These are phyloP conservation scores for Sporormia fimetaria DNA, from an alignment of 495 filamentous ascomycete species.

Conservation along the genomic window DNA sequence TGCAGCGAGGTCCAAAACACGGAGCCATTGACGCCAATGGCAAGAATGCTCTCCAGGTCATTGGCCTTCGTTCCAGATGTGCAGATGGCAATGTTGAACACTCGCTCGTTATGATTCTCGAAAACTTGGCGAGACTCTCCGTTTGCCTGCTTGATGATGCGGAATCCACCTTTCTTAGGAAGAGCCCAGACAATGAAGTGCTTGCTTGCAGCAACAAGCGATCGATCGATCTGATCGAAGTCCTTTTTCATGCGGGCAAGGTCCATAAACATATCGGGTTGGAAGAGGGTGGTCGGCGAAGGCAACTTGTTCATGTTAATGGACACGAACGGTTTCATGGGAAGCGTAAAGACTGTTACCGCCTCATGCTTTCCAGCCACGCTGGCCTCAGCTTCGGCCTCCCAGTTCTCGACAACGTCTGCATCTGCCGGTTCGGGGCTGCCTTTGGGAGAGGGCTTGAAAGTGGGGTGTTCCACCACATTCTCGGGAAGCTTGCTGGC, in stretches of 20 bases:
- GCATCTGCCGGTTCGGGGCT: slow-evolving; percentile 45
- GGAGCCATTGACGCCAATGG: slow-evolving; percentile 82
- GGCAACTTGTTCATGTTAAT: slow-evolving; percentile 44
- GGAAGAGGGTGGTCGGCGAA: slow-evolving; percentile 36
- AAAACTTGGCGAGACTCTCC: slow-evolving; percentile 83
- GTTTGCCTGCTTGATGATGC: slow-evolving; percentile 87
- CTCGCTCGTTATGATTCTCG: slow-evolving; percentile 71
- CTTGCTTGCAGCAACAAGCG: slow-evolving; percentile 77
- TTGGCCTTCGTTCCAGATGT: slow-evolving; percentile 30
- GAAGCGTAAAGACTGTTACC: slow-evolving; percentile 84
- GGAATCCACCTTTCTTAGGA: slow-evolving; percentile 78
- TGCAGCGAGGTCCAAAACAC: slow-evolving; percentile 80
- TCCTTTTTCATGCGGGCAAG: slow-evolving; percentile 92
- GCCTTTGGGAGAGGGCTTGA: slow-evolving; percentile 47
- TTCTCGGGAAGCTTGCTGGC: no score
- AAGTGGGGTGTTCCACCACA: no score
- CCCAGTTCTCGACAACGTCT: slow-evolving; percentile 54
- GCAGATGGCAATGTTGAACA: slow-evolving; percentile 86
- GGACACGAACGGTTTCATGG: slow-evolving; percentile 86
- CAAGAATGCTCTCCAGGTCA: slow-evolving; percentile 63
- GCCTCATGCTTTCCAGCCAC: slow-evolving; percentile 51
- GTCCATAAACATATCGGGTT: slow-evolving; percentile 64
- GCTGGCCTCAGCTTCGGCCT: slow-evolving; percentile 59
- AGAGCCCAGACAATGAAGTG: slow-evolving; percentile 89
- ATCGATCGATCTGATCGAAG: slow-evolving; percentile 93